Evolutionary conservation across 331 rosid genomes (phyloP).

Genomic region (Acacia pycnantha): DNA sequence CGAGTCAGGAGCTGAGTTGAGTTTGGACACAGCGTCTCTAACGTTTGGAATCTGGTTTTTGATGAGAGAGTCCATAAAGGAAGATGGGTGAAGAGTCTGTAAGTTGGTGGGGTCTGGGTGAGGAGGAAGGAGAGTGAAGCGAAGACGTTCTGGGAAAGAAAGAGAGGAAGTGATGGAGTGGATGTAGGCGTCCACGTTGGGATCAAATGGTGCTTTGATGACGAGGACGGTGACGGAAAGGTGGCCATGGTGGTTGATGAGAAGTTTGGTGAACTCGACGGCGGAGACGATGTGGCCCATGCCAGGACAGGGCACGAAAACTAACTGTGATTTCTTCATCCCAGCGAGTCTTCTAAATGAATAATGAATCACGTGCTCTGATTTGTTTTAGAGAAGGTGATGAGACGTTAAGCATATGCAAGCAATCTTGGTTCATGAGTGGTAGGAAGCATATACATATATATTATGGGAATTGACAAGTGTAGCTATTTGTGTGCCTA

Average conservation of each 20-base stretch:
- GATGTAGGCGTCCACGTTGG: background rate
- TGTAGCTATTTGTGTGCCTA: too few relatives aligned
- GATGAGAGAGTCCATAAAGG: background rate
- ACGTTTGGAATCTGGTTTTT: constrained; percentile 25
- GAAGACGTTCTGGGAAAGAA: background rate
- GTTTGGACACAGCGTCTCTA: background rate
- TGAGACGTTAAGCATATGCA: too few relatives aligned
- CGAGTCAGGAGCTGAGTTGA: constrained; percentile 7
- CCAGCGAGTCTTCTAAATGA: too few relatives aligned
- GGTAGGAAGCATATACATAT: background rate
- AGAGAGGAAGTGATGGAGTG: background rate
- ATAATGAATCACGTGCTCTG: background rate
- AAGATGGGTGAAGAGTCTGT: background rate
- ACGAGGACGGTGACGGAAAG: background rate
- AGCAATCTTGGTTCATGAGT: background rate
- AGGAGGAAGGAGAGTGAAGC: background rate
- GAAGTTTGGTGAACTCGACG: background rate
- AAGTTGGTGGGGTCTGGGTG: background rate
- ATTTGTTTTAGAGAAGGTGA: background rate
- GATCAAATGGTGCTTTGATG: background rate
- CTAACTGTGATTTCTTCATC: background rate
- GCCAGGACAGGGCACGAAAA: background rate
- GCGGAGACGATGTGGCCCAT: background rate
- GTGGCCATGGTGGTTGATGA: background rate
- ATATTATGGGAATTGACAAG: too few relatives aligned